These are phyloP conservation scores for Theileria sp. DNA, from an alignment of 169 alveolate genomes.

Conservation along the genomic window DNA sequence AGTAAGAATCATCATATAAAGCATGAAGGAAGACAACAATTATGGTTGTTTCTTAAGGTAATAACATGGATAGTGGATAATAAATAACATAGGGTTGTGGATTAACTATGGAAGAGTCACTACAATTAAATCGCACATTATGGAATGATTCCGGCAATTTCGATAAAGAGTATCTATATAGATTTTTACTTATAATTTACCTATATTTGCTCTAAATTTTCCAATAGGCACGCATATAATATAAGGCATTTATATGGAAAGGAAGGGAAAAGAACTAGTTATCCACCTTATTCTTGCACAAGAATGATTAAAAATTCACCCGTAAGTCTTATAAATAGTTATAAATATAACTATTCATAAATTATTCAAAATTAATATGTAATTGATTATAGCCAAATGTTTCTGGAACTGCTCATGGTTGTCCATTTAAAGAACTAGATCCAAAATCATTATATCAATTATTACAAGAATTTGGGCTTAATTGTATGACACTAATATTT, in stretches of 20 bases:
- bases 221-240: slow-evolving; percentile 84
- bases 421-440: slow-evolving; percentile 87
- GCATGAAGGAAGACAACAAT: slow-evolving; percentile 86
- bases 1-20: slow-evolving; percentile 74
- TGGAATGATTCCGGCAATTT: slow-evolving; percentile 83
- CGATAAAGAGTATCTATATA: slow-evolving; percentile 75
- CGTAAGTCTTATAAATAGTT: slow-evolving; percentile 5
- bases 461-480: slow-evolving; percentile 50
- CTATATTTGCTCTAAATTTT: neutral
- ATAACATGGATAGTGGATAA: neutral
- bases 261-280: slow-evolving; percentile 89
- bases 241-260: slow-evolving; percentile 91
- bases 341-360: neutral
- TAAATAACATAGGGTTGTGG: slow-evolving; percentile 79
- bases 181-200: neutral
- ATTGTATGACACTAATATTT: slow-evolving; percentile 15
- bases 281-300: slow-evolving; percentile 88
- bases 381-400: slow-evolving; percentile 69
- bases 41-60: slow-evolving; percentile 85
- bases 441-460: slow-evolving; percentile 3
- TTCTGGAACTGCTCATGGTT: slow-evolving; percentile 90
- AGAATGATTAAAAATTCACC: slow-evolving; percentile 85
- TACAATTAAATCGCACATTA: slow-evolving; percentile 79
- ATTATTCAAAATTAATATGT: neutral
- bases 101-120: slow-evolving; percentile 83